A percentile compares a stretch with the other conserved stretches of the same genome.
phyloP scores from a whole-genome alignment of 2,329 filamentous ascomycete genomes.

The Cladosporium sp. region DNA sequence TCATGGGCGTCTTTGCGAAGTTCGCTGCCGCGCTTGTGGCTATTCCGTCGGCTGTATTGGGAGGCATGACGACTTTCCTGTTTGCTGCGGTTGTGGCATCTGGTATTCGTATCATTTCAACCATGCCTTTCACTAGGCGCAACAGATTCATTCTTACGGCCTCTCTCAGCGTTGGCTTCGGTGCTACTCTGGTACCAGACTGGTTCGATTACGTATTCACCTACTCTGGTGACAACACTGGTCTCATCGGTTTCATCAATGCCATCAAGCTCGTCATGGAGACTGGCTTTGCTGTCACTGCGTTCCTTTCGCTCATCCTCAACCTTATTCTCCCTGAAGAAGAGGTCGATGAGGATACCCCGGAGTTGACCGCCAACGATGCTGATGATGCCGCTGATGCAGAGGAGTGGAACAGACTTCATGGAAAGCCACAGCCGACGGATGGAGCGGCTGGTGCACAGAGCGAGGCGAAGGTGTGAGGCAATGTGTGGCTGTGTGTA shows the following conservation, averaged over 20 bases:
- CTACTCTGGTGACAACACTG: conserved; percentile 67
- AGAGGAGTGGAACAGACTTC: conserved; percentile 46
- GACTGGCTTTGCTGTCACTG: conserved; percentile 72
- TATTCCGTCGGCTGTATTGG: conserved; percentile 61
- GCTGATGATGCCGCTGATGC: conserved; percentile 42
- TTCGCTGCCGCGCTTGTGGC: conserved; percentile 78
- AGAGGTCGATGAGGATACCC: conserved; percentile 62
- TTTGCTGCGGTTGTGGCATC: conserved; percentile 76
- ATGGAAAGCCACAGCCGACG: conserved; percentile 25
- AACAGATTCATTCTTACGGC: conserved; percentile 82
- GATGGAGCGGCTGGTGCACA: conserved; percentile 23
- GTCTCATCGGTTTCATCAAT: conserved; percentile 72
- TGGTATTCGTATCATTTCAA: conserved; percentile 73
- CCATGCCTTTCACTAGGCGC: conserved; percentile 73
- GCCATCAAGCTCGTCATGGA: conserved; percentile 56
- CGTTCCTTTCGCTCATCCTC: conserved; percentile 69
- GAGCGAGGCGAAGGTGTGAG: conserved; percentile 15
- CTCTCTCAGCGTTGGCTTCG: conserved; percentile 70
- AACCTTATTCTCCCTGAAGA: conserved; percentile 76
- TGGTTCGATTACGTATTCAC: conserved; percentile 63
- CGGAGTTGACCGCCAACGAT: conserved; percentile 47
- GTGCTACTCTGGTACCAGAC: conserved; percentile 43
- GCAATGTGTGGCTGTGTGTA: not conserved
- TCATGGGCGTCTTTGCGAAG: conserved; percentile 83
- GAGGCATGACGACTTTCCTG: conserved; percentile 70